Evolutionary conservation across 1,139 yeast species (phyloP).

Genomic region (Saccharomycopsis phalli): DNA sequence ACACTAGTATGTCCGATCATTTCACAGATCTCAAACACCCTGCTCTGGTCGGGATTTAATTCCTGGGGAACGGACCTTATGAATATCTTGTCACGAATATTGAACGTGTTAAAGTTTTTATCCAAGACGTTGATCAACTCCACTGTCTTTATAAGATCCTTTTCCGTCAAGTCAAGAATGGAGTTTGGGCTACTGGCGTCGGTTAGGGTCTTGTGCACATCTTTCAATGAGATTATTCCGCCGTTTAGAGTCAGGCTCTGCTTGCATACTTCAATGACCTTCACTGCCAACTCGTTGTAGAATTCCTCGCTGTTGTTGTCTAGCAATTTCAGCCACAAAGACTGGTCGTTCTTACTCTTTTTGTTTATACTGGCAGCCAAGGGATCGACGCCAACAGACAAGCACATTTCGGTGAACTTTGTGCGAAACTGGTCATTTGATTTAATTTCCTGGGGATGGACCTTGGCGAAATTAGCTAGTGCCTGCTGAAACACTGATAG

Average conservation of each 20-base stretch:
- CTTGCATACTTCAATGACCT: constrained; percentile 67
- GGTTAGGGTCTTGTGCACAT: constrained; percentile 34
- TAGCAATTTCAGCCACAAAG: constrained; percentile 31
- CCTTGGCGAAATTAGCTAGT: constrained; percentile 52
- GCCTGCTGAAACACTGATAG: constrained; percentile 54
- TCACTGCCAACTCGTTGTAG: constrained; percentile 57
- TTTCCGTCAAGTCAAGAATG: constrained; percentile 31
- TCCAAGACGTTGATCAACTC: constrained; percentile 34
- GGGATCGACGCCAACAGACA: constrained; percentile 79
- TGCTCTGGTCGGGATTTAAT: constrained; percentile 54
- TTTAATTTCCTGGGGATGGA: constrained; percentile 53
- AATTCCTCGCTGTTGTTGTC: constrained; percentile 44
- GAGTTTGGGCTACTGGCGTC: constrained; percentile 29
- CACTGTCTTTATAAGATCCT: constrained; percentile 45
- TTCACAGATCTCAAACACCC: constrained; percentile 66
- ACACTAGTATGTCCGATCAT: constrained; percentile 62
- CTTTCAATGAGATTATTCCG: constrained; percentile 62
- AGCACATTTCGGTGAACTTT: constrained; percentile 68
- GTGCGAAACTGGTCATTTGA: constrained; percentile 55
- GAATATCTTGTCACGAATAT: constrained; percentile 32
- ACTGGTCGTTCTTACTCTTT: constrained; percentile 22
- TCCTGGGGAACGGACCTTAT: constrained; percentile 44
- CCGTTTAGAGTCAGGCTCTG: constrained; percentile 67
- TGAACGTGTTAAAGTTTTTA: constrained; percentile 37
- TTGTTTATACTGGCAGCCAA: constrained; percentile 40